Base-by-base conservation (phyloP, 768 basidiomycete species). In the Naganishia antarctica region DNA sequence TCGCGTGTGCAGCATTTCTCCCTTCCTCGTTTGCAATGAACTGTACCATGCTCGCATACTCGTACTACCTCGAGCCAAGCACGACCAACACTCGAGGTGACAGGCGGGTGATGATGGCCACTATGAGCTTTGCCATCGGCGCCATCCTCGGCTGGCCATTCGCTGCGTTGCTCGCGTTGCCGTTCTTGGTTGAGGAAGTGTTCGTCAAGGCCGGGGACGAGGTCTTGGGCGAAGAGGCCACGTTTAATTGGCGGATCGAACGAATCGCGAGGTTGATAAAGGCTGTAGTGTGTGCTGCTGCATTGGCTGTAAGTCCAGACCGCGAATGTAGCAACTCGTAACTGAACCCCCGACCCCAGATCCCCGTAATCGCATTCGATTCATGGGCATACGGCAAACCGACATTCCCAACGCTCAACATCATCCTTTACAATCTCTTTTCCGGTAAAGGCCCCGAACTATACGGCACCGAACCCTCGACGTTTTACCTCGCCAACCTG, bases 81-180 rank as follows among this genome's bases (percentile, higher is more conserved):
- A 74, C 76, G 6, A 85, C 81, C 69, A 72, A 80, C 66, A 71
- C 74, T 43, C 82, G 86, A 71, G 73, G 79, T 65, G 80, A 80
- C 48, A 82, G 87, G 34, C 87, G 11, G 75, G 87, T 28, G n/a
- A 73, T 68, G 63, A 78, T 81, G 8, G 85, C 88, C 0, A 89
- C 89, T 0, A 64, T 87, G 48, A 78, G 82, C 50, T 90, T 91
- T 73, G 90, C 89, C 1, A 74, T 85, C 6, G 93, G 90, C 5
- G 90, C 86, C 1, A 84, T 98, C 53, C 83, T 97, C 34, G 96
- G 94, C 5, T 99, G 96, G 96, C 96, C 96, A 6, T 99, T 99
- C 75, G 82, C 89, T n/a, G 81, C 91, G 18, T 86, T 89, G 0
- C 81, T 97, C 7, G 85, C 90, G 0, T 78, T 96, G 15, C 96